Evolutionary conservation across 768 basidiomycete genomes (phyloP).

Genomic region (Lepiota brunneoincarnata): DNA sequence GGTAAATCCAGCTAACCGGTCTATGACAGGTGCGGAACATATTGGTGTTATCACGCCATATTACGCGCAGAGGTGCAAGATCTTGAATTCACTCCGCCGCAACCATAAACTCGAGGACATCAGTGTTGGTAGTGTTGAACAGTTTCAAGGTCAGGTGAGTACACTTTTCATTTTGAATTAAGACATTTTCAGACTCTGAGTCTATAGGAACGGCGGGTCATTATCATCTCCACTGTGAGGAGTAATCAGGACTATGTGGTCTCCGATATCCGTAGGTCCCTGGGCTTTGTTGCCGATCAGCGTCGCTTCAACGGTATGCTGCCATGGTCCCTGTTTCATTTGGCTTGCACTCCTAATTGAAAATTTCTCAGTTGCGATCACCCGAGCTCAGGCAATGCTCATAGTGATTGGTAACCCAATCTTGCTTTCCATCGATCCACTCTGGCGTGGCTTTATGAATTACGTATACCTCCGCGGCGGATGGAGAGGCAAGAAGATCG

Average conservation of each 20-base stretch:
- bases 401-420: slow-evolving; percentile 61
- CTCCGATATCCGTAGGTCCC: slow-evolving; percentile 49
- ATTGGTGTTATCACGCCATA: slow-evolving; percentile 75
- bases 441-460: slow-evolving; percentile 62
- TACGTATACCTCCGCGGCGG: slow-evolving; percentile 48
- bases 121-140: slow-evolving; percentile 67
- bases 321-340: neutral
- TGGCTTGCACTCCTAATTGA: neutral
- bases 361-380: slow-evolving; percentile 51
- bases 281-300: slow-evolving; percentile 56
- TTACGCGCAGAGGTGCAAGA: slow-evolving; percentile 57
- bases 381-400: slow-evolving; percentile 61
- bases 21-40: slow-evolving; percentile 29
- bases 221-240: slow-evolving; percentile 58
- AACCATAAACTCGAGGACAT: slow-evolving; percentile 33
- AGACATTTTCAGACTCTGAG: slow-evolving; percentile 5
- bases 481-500: slow-evolving; percentile 43
- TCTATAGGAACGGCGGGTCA: slow-evolving; percentile 50
- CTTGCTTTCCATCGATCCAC: slow-evolving; percentile 53
- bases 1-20: neutral
- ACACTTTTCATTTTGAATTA: slow-evolving; percentile 11
- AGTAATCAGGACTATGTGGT: slow-evolving; percentile 49
- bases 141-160: slow-evolving; percentile 64
- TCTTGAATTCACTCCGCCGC: slow-evolving; percentile 34
- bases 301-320: slow-evolving; percentile 54